A percentile compares a stretch with the other conserved stretches of the same genome.
Evolutionary conservation across 192 early-diverging fungal species (phyloP).

Genomic region (Backusella mclennaniae): DNA sequence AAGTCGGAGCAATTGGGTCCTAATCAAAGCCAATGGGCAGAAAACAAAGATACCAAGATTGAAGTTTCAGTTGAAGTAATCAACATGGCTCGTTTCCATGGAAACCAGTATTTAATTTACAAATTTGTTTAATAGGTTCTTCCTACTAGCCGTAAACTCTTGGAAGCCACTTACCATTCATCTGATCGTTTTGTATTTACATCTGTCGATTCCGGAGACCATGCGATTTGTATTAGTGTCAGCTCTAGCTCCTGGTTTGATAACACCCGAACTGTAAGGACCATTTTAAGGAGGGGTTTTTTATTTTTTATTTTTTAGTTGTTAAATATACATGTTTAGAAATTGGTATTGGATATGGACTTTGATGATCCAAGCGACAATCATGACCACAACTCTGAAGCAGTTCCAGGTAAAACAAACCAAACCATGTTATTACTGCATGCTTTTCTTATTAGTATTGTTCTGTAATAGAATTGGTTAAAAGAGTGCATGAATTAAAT

Average conservation of each 20-base stretch:
- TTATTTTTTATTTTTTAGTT: too few species aligned
- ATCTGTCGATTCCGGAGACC: slow-evolving; percentile 83
- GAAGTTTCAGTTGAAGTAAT: slow-evolving; percentile 71
- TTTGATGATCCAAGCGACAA: slow-evolving; percentile 41
- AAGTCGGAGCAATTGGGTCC: slow-evolving; percentile 82
- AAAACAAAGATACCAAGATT: slow-evolving; percentile 62
- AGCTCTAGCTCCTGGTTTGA: slow-evolving; percentile 69
- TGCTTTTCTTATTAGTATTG: neutral
- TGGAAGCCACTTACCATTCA: slow-evolving; percentile 73
- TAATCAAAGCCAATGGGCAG: slow-evolving; percentile 52
- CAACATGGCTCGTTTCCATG: neutral
- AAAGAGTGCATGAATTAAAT: slow-evolving; percentile 79
- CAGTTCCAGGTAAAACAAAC: slow-evolving; percentile 33
- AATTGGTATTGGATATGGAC: slow-evolving; percentile 46
- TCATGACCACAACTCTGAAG: slow-evolving; percentile 31
- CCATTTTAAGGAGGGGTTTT: too few species aligned
- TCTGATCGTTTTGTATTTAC: slow-evolving; percentile 91
- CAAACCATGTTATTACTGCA: neutral
- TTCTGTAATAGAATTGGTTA: slow-evolving; percentile 57
- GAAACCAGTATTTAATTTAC: neutral
- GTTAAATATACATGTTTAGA: slow-evolving; percentile 20
- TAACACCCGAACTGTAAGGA: slow-evolving; percentile 59
- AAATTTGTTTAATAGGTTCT: slow-evolving; percentile 38
- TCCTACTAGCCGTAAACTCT: slow-evolving; percentile 45
- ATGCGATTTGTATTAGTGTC: slow-evolving; percentile 85